phyloP scores from a whole-genome alignment of 805 yeast species.

The Sugiyamaella qingdaonensis region DNA sequence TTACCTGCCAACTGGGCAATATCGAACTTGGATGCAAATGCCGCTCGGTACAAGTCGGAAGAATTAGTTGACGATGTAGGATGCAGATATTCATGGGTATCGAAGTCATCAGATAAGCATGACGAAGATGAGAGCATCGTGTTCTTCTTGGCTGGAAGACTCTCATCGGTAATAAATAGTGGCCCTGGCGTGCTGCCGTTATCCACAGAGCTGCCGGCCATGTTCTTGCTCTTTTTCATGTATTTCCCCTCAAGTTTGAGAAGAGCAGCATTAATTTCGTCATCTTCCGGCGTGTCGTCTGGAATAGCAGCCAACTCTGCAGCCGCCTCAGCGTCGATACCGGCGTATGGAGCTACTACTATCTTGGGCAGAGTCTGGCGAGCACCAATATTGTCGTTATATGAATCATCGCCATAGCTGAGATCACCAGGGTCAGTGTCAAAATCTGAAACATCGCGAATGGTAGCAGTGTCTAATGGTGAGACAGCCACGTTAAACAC shows the following conservation, averaged over 20 bases:
- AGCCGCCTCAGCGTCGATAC: conserved; percentile 12
- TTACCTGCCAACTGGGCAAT: conserved; percentile 10
- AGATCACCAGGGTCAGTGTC: neutral
- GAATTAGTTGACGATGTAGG: conserved; percentile 6
- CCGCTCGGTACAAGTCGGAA: conserved; percentile 18
- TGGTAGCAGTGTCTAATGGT: neutral
- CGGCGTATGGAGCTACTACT: conserved; percentile 51
- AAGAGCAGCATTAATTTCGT: conserved; percentile 72
- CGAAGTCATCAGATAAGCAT: neutral
- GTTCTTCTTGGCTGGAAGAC: neutral
- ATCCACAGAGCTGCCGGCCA: too few relatives aligned
- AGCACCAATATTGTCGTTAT: conserved; percentile 10
- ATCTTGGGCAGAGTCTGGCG: neutral
- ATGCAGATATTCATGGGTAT: neutral
- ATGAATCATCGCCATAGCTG: conserved; percentile 22
- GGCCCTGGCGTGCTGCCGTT: neutral
- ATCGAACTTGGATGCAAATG: conserved; percentile 18
- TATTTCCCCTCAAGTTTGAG: conserved; percentile 70
- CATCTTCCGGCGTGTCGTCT: conserved; percentile 63
- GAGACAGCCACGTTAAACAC: neutral
- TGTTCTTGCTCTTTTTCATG: conserved; percentile 3
- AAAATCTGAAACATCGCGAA: neutral
- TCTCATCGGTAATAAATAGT: neutral
- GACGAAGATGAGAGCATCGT: neutral
- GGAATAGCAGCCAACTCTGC: conserved; percentile 44